Evolutionary conservation across 1,284 basidiomycete species (phyloP).

Genomic region (Kwoniella shivajii): DNA sequence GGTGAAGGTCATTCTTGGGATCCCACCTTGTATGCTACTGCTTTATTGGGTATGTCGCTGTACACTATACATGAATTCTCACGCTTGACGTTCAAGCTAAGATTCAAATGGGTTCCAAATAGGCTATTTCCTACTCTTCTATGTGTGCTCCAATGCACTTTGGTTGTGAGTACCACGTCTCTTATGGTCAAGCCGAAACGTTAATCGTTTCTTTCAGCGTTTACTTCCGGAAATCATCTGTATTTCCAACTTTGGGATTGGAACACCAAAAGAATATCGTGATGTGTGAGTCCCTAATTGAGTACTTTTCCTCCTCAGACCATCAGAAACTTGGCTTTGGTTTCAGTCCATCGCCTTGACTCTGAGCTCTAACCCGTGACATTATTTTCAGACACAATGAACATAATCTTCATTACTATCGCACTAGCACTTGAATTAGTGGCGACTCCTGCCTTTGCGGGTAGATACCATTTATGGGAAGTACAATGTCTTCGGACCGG

Average conservation of each 20-base stretch:
- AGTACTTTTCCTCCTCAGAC: too few relatives aligned
- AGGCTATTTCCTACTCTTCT: conserved; percentile 29
- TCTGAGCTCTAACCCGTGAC: too few relatives aligned
- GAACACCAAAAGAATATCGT: conserved; percentile 34
- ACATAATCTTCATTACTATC: conserved; percentile 29
- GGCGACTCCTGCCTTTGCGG: conserved; percentile 17
- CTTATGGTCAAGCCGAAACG: too few relatives aligned
- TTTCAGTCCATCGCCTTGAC: background rate
- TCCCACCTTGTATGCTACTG: conserved; percentile 29
- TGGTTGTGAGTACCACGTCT: conserved; percentile 18
- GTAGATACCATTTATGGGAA: conserved; percentile 18
- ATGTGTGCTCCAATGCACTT: conserved; percentile 15
- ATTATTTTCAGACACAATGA: conserved; percentile 23
- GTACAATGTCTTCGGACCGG: conserved; percentile 22
- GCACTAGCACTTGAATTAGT: conserved; percentile 32
- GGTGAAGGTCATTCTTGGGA: conserved; percentile 28
- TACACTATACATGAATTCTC: background rate
- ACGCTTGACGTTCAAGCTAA: background rate
- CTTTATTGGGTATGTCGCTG: conserved; percentile 19
- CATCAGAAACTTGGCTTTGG: too few relatives aligned
- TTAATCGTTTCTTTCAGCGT: conserved; percentile 1
- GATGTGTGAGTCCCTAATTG: conserved; percentile 33
- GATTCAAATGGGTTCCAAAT: background rate
- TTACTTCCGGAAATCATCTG: conserved; percentile 1
- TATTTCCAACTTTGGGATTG: conserved; percentile 1